Conservation (phyloP, 805 yeast genomes). For the Dipodascus geniculatus region DNA sequence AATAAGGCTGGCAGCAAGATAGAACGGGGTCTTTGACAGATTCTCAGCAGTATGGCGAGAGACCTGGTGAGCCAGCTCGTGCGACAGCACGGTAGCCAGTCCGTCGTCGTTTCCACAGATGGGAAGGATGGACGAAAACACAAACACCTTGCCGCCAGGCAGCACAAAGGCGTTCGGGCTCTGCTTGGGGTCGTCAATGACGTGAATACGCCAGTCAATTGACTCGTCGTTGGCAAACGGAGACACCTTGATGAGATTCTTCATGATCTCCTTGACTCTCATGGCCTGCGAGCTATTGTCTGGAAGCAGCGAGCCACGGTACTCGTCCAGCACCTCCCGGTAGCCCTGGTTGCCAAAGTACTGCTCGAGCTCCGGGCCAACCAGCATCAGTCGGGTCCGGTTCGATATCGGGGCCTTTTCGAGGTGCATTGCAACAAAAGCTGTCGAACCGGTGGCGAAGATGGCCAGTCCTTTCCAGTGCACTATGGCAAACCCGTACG, state of each 20-base stretch:
- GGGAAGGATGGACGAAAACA: constrained; percentile 65
- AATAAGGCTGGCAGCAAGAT: constrained; percentile 39
- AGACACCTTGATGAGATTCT: constrained; percentile 38
- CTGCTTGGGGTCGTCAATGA: constrained; percentile 53
- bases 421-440: constrained; percentile 30
- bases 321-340: constrained; percentile 45
- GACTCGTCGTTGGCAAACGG: constrained; percentile 11
- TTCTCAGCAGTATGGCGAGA: constrained; percentile 88
- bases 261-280: constrained; percentile 51
- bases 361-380: constrained; percentile 53
- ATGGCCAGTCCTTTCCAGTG: background rate
- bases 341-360: constrained; percentile 56
- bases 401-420: constrained; percentile 77
- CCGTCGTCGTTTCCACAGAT: constrained; percentile 80
- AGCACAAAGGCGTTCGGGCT: constrained; percentile 95
- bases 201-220: constrained; percentile 66
- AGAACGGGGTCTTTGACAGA: constrained; percentile 64
- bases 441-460: background rate
- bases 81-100: constrained; percentile 87
- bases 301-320: constrained; percentile 44
- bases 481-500: constrained; percentile 20
- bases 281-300: constrained; percentile 44
- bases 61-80: constrained; percentile 88
- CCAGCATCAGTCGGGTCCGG: constrained; percentile 58
- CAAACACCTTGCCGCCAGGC: constrained; percentile 94